These are phyloP conservation scores for Colletotrichum noveboracense DNA, from an alignment of 2,329 filamentous ascomycete species.

Conservation along the genomic window DNA sequence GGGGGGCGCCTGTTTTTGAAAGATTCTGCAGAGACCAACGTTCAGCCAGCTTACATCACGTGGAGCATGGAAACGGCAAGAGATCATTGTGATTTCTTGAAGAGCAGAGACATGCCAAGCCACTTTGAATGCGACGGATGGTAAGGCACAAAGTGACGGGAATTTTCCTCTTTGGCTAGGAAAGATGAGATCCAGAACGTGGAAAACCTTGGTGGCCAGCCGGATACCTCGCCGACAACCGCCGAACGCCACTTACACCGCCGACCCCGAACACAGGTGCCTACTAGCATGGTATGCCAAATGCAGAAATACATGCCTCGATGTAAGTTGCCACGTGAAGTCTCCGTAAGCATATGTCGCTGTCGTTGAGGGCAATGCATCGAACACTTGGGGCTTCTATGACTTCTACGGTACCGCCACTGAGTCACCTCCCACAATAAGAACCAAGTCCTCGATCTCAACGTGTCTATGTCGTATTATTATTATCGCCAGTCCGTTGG, in stretches of 20 bases:
- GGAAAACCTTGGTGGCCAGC: neutral
- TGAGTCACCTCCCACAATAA: neutral
- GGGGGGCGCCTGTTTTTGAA: neutral
- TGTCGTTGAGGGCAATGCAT: neutral
- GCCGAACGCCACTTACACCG: neutral
- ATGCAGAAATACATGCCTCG: neutral
- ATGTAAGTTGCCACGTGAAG: neutral
- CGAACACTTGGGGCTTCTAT: neutral
- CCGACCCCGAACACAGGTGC: neutral
- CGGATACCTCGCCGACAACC: neutral
- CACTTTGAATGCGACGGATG: neutral
- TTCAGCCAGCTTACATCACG: neutral
- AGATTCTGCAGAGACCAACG: neutral
- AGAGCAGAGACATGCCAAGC: neutral
- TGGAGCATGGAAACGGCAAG: neutral
- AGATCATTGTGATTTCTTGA: neutral
- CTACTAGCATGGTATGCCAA: neutral
- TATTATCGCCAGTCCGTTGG: neutral
- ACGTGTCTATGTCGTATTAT: neutral
- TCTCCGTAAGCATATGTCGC: neutral
- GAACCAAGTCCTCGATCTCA: neutral
- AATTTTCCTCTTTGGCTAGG: neutral
- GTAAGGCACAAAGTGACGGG: neutral
- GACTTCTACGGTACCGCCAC: neutral
- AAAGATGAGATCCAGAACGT: neutral